Conservation (phyloP, 2,329 filamentous ascomycete species). For the Cladosporium cucumerinum region DNA sequence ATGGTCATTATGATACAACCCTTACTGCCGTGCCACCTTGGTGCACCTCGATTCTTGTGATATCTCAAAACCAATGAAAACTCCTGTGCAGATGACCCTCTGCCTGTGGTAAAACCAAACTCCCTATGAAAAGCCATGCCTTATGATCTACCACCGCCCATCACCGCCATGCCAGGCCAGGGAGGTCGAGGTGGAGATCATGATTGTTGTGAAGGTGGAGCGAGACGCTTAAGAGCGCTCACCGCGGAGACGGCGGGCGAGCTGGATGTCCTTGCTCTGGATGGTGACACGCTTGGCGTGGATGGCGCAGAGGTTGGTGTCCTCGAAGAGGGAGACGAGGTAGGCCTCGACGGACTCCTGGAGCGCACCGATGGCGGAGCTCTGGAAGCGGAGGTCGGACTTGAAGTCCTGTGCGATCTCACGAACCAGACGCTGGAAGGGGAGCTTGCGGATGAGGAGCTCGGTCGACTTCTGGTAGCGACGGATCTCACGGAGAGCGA, state of each 20-base stretch:
- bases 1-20: constrained; percentile 41
- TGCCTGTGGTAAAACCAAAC: constrained; percentile 24
- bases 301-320: constrained; percentile 92
- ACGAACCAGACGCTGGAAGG: constrained; percentile 75
- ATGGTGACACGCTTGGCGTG: constrained; percentile 96
- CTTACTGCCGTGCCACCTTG: constrained; percentile 20
- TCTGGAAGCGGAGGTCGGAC: constrained; percentile 87
- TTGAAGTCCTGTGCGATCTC: constrained; percentile 67
- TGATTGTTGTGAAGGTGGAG: constrained; percentile 24
- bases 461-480: constrained; percentile 87
- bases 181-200: constrained; percentile 32
- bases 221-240: constrained; percentile 48
- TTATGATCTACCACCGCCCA: constrained; percentile 29
- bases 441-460: constrained; percentile 75
- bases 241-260: constrained; percentile 62
- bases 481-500: constrained; percentile 87
- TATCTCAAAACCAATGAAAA: constrained; percentile 32
- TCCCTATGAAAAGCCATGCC: constrained; percentile 24
- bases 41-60: constrained; percentile 30
- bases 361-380: constrained; percentile 85
- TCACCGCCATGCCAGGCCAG: constrained; percentile 28
- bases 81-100: constrained; percentile 23
- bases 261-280: constrained; percentile 88
- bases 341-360: constrained; percentile 97
- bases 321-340: constrained; percentile 92